These are phyloP conservation scores for Saccharomycopsis javanensis DNA, from an alignment of 805 yeast species.

Conservation along the genomic window DNA sequence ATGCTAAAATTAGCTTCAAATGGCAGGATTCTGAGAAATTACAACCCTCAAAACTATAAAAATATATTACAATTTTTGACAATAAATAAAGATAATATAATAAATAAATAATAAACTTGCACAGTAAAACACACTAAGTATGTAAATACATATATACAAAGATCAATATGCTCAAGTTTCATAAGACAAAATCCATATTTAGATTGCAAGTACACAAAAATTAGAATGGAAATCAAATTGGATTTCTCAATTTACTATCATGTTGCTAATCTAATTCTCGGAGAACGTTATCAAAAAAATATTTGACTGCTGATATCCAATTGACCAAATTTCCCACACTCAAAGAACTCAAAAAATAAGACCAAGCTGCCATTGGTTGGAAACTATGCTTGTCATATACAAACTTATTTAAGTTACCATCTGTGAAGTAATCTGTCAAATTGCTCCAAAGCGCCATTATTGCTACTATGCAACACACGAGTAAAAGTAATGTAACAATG, in stretches of 20 bases:
- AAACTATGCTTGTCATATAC: not conserved
- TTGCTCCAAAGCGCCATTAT: not conserved
- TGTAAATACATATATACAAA: no score
- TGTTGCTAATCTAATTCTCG: not conserved
- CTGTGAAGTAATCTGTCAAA: not conserved
- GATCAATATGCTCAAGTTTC: no score
- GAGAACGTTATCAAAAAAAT: not conserved
- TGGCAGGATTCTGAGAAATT: constrained; percentile 39
- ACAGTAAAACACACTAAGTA: no score
- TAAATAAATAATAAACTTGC: no score
- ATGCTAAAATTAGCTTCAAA: constrained; percentile 48
- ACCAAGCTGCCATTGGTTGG: not conserved
- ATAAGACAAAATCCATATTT: no score
- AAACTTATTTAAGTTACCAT: not conserved
- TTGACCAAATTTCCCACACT: not conserved
- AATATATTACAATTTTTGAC: not conserved
- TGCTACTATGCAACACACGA: not conserved
- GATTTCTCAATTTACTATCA: no score
- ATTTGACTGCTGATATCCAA: not conserved
- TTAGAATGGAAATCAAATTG: no score
- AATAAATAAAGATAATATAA: not conserved
- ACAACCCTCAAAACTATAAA: not conserved
- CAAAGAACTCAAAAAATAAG: not conserved
- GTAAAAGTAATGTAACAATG: not conserved
- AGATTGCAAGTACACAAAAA: no score